Percentiles rank a stretch among this genome's conserved stretches.
These are phyloP conservation scores for Amanita molliuscula DNA, from an alignment of 768 basidiomycete species.

Conservation along the genomic window DNA sequence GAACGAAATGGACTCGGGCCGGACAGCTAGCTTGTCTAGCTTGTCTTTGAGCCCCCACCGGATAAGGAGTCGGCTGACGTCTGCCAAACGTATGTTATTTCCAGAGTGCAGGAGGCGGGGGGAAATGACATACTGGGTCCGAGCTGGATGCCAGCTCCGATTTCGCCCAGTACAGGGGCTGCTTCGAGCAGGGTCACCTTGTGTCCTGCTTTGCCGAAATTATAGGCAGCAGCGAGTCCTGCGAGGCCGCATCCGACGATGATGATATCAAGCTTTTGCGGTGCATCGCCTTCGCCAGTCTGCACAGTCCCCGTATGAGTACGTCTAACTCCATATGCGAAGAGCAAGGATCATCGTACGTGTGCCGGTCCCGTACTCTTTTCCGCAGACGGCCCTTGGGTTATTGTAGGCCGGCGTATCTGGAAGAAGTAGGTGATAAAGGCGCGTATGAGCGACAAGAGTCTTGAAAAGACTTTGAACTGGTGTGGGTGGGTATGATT, in stretches of 20 bases:
- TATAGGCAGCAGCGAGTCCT: constrained; percentile 35
- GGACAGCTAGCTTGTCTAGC: constrained; percentile 25
- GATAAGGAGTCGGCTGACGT: constrained; percentile 30
- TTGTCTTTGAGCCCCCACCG: constrained; percentile 39
- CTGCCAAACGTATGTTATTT: background rate
- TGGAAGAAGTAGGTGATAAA: background rate
- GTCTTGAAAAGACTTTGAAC: background rate
- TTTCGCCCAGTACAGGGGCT: constrained; percentile 27
- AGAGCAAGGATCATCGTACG: background rate
- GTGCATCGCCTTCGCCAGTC: background rate
- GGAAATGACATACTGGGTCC: constrained; percentile 16
- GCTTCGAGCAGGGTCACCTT: constrained; percentile 36
- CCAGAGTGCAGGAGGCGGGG: too few species aligned
- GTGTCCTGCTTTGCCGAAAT: constrained; percentile 36
- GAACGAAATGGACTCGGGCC: constrained; percentile 28
- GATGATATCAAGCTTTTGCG: constrained; percentile 17
- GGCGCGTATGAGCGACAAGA: background rate
- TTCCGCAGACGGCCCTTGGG: background rate
- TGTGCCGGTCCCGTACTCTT: background rate
- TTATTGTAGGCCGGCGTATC: background rate
- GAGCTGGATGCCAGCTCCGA: constrained; percentile 45
- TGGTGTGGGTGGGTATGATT: background rate
- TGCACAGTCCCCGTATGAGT: background rate
- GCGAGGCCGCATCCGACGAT: constrained; percentile 44
- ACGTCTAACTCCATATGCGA: background rate